Conservation (phyloP, 192 early-diverging fungal genomes). For the Coemansia aciculifera region DNA sequence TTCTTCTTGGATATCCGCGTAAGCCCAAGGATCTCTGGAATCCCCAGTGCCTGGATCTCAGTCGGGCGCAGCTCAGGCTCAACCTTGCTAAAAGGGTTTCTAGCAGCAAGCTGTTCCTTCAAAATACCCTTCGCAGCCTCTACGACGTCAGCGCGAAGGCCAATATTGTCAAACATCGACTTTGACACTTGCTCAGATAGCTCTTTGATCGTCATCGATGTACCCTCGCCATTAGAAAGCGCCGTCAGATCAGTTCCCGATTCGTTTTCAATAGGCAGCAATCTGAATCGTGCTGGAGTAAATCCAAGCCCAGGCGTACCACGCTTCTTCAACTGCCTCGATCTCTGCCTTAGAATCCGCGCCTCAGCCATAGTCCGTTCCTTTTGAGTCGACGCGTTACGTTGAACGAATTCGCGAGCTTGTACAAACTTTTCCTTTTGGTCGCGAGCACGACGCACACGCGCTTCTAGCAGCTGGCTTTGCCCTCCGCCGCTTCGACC, state of each 20-base stretch:
- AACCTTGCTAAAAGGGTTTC: slow-evolving; percentile 9
- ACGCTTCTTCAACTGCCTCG: slow-evolving; percentile 27
- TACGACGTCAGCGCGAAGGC: slow-evolving; percentile 60
- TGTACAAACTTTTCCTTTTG: slow-evolving; percentile 28
- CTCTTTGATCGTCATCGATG: slow-evolving; percentile 19
- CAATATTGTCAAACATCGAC: slow-evolving; percentile 63
- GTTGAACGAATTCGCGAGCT: slow-evolving; percentile 34
- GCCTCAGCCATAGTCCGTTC: slow-evolving; percentile 35
- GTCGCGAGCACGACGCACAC: slow-evolving; percentile 35
- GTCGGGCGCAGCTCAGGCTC: slow-evolving; percentile 63
- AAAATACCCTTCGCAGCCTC: slow-evolving; percentile 42
- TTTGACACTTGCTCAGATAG: slow-evolving; percentile 15
- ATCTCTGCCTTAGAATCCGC: slow-evolving; percentile 37
- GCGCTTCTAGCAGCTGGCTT: slow-evolving; percentile 33
- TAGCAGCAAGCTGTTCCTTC: slow-evolving; percentile 11
- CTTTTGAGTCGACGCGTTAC: slow-evolving; percentile 10
- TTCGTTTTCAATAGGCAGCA: slow-evolving; percentile 61
- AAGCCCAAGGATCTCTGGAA: slow-evolving; percentile 65
- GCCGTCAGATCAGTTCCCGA: slow-evolving; percentile 36
- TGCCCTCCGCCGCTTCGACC: slow-evolving; percentile 38
- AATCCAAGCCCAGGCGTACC: slow-evolving; percentile 56
- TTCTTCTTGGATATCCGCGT: slow-evolving; percentile 15
- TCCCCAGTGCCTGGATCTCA: slow-evolving; percentile 80
- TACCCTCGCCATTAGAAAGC: slow-evolving; percentile 10
- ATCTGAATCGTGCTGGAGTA: slow-evolving; percentile 62